Percentiles rank a stretch among this genome's conserved stretches.
These are phyloP conservation scores for Cladophialophora yegresii DNA, from an alignment of 2,329 filamentous ascomycete genomes.

Conservation along the genomic window DNA sequence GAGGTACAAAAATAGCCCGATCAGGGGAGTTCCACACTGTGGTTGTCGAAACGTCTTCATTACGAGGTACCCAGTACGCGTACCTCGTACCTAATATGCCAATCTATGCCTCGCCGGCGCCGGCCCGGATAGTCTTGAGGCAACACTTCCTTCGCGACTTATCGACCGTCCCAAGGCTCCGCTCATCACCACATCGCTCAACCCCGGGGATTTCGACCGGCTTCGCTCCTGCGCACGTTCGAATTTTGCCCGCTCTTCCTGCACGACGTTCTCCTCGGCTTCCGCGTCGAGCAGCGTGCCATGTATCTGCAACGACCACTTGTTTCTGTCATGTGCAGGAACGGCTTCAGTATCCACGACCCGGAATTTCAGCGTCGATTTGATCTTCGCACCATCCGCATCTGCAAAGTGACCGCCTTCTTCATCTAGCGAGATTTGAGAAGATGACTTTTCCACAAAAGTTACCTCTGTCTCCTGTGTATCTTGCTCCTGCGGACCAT, in stretches of 20 bases:
- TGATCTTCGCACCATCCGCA: conserved; percentile 66
- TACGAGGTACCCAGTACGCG: background rate
- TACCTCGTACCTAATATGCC: conserved; percentile 16
- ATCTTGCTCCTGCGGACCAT: conserved; percentile 53
- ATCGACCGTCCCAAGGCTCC: conserved; percentile 25
- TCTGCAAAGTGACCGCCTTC: conserved; percentile 75
- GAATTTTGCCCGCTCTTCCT: conserved; percentile 52
- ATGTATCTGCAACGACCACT: conserved; percentile 80
- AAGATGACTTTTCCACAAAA: background rate
- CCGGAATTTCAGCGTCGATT: conserved; percentile 71
- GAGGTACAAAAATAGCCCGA: conserved; percentile 4
- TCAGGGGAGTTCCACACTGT: background rate
- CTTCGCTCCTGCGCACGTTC: conserved; percentile 43
- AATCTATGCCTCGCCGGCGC: conserved; percentile 21
- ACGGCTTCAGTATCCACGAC: conserved; percentile 77
- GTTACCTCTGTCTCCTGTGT: conserved; percentile 35
- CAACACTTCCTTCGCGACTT: conserved; percentile 31
- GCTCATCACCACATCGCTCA: conserved; percentile 27
- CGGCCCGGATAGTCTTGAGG: conserved; percentile 26
- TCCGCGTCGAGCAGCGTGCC: conserved; percentile 77
- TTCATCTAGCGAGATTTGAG: conserved; percentile 42
- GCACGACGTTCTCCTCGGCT: conserved; percentile 63
- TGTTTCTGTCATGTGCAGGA: conserved; percentile 70
- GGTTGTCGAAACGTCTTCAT: background rate
- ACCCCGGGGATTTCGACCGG: conserved; percentile 37